Conservation (phyloP, 1,284 basidiomycete species). For the Cutaneotrichosporon sp. region DNA sequence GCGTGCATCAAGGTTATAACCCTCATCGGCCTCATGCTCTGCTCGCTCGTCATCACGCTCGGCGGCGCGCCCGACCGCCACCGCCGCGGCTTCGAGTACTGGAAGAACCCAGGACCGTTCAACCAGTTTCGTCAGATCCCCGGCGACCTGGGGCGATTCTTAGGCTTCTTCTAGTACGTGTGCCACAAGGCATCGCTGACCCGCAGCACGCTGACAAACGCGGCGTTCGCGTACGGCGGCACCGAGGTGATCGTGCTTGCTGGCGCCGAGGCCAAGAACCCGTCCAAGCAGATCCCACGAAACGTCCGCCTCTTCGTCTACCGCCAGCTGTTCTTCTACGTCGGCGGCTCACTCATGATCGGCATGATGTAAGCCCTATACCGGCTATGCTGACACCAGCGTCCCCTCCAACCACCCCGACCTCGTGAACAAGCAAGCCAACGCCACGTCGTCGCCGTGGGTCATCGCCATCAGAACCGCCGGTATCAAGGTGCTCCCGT, state of each 20-base stretch:
- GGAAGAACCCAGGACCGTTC: conserved; percentile 36
- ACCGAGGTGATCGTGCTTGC: conserved; percentile 37
- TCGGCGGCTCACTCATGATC: conserved; percentile 10
- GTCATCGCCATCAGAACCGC: conserved; percentile 59
- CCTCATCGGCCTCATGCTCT: conserved; percentile 13
- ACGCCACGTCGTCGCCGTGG: conserved; percentile 42
- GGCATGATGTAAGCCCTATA: conserved; percentile 59
- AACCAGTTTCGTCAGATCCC: conserved; percentile 14
- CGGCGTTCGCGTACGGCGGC: conserved; percentile 41
- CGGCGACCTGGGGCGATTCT: conserved; percentile 28
- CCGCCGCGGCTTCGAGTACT: conserved; percentile 35
- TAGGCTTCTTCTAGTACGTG: conserved; percentile 39
- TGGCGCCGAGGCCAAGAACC: conserved; percentile 38
- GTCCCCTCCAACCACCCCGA: conserved; percentile 12
- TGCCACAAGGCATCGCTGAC: conserved; percentile 29
- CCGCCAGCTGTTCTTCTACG: conserved; percentile 63
- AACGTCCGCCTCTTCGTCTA: conserved; percentile 73
- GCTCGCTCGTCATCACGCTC: conserved; percentile 15
- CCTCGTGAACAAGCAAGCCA: conserved; percentile 4
- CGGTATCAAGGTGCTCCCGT: conserved; percentile 67
- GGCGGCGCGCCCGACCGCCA: conserved; percentile 38
- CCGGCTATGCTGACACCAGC: conserved; percentile 62
- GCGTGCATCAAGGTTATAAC: conserved; percentile 21
- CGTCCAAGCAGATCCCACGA: conserved; percentile 71
- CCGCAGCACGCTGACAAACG: conserved; percentile 30